These are phyloP conservation scores for Cladosporium sp. DNA, from an alignment of 2,329 filamentous ascomycete species.

Conservation along the genomic window DNA sequence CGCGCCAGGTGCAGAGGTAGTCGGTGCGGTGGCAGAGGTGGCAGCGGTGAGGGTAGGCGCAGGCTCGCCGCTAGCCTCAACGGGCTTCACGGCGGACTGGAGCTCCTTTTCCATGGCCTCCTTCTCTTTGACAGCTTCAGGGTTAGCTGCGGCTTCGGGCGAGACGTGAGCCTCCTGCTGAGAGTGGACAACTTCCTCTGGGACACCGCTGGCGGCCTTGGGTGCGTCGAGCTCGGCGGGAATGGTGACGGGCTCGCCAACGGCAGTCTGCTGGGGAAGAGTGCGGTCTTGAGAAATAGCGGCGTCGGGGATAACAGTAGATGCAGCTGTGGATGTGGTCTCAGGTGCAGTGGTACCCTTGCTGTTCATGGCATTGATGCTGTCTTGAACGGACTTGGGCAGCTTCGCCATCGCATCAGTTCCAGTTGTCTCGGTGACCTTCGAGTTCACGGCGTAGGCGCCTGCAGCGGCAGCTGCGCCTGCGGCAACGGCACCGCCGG, in stretches of 20 bases:
- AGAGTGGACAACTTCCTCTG: conserved; percentile 31
- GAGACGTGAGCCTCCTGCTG: conserved; percentile 42
- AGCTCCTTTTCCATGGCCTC: conserved; percentile 72
- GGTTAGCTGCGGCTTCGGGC: conserved; percentile 71
- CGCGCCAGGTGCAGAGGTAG: conserved; percentile 26
- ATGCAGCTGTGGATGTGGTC: conserved; percentile 16
- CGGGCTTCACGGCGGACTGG: conserved; percentile 56
- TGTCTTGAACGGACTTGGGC: conserved; percentile 43
- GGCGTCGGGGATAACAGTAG: conserved; percentile 29
- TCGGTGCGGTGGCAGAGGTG: conserved; percentile 11
- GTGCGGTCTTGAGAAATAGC: conserved; percentile 20
- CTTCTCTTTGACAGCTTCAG: conserved; percentile 72
- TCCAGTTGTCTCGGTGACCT: conserved; percentile 42
- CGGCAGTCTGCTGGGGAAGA: conserved; percentile 23
- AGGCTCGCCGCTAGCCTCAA: conserved; percentile 45
- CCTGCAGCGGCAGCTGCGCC: conserved; percentile 44
- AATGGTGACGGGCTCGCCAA: conserved; percentile 26
- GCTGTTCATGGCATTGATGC: conserved; percentile 43
- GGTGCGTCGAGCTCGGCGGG: conserved; percentile 25
- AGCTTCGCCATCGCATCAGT: conserved; percentile 50
- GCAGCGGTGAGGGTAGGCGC: conserved; percentile 40
- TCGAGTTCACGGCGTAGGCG: conserved; percentile 38
- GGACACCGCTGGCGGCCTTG: conserved; percentile 29
- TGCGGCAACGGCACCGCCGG: conserved; percentile 48
- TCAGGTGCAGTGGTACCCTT: conserved; percentile 21